Conservation (phyloP, 2,329 filamentous ascomycete genomes). For the Neonectria faginata region DNA sequence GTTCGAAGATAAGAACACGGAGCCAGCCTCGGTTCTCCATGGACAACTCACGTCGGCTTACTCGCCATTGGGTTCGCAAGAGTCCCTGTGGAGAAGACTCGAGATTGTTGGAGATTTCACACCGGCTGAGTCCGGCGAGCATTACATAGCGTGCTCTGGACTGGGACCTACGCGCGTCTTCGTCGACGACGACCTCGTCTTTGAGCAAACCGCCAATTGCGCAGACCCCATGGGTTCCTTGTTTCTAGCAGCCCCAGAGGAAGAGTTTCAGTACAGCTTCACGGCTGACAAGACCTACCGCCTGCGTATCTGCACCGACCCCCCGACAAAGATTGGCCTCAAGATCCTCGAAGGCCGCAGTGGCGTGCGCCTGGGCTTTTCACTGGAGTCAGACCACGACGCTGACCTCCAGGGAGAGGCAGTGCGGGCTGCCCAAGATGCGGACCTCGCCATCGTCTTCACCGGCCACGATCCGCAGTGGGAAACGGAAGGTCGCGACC, state of each 20-base stretch:
- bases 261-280: constrained; percentile 43
- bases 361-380: constrained; percentile 47
- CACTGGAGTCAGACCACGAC: constrained; percentile 47
- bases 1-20: constrained; percentile 36
- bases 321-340: constrained; percentile 45
- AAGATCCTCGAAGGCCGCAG: constrained; percentile 46
- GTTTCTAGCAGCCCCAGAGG: constrained; percentile 43
- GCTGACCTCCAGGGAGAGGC: constrained; percentile 58
- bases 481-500: constrained; percentile 70
- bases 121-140: constrained; percentile 41
- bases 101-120: constrained; percentile 48
- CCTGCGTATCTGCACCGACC: constrained; percentile 44
- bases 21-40: constrained; percentile 35
- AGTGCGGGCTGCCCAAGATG: constrained; percentile 64
- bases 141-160: constrained; percentile 48
- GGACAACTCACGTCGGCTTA: constrained; percentile 38
- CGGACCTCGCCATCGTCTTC: constrained; percentile 67
- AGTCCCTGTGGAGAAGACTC: constrained; percentile 41
- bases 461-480: constrained; percentile 67
- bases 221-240: constrained; percentile 48
- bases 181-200: constrained; percentile 45
- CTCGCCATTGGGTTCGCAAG: constrained; percentile 42
- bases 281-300: constrained; percentile 43
- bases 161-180: constrained; percentile 44
- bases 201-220: constrained; percentile 43